Evolutionary conservation across 2,329 filamentous ascomycete species (phyloP).

Genomic region (Cercospora sp.): DNA sequence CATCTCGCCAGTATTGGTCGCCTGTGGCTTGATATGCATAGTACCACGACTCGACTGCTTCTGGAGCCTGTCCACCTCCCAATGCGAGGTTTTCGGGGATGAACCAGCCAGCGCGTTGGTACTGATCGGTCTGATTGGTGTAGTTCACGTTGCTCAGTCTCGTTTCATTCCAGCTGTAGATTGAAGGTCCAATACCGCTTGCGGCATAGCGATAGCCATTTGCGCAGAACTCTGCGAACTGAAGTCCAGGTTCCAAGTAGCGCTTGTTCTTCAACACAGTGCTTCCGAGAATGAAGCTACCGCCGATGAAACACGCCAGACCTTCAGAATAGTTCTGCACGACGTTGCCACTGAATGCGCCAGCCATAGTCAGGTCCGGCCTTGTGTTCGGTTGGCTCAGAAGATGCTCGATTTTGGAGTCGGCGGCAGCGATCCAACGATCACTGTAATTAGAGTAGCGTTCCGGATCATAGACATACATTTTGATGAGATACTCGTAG

Average conservation of each 20-base stretch:
- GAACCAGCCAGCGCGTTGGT: constrained; percentile 69
- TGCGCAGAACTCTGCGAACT: constrained; percentile 70
- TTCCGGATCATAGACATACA: constrained; percentile 74
- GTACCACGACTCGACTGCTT: constrained; percentile 31
- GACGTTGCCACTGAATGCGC: constrained; percentile 54
- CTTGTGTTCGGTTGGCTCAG: constrained; percentile 65
- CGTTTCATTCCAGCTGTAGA: constrained; percentile 43
- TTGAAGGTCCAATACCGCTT: constrained; percentile 76
- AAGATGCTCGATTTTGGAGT: constrained; percentile 72
- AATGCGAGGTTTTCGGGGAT: constrained; percentile 48
- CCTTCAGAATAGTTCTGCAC: constrained; percentile 46
- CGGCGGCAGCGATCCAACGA: constrained; percentile 69
- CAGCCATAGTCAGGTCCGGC: constrained; percentile 71
- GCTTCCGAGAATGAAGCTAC: constrained; percentile 81
- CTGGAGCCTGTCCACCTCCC: constrained; percentile 51
- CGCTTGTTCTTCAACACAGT: constrained; percentile 64
- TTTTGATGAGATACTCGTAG: constrained; percentile 90
- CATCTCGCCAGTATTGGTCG: constrained; percentile 28
- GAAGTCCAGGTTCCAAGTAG: constrained; percentile 73
- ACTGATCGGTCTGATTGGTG: constrained; percentile 56
- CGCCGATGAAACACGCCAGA: constrained; percentile 78
- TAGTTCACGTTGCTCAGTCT: constrained; percentile 33
- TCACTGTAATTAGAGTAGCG: constrained; percentile 63
- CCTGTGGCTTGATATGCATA: constrained; percentile 30
- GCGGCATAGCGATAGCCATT: constrained; percentile 68